Base-by-base conservation (phyloP, 768 basidiomycete species). In the Boletus huronensis region DNA sequence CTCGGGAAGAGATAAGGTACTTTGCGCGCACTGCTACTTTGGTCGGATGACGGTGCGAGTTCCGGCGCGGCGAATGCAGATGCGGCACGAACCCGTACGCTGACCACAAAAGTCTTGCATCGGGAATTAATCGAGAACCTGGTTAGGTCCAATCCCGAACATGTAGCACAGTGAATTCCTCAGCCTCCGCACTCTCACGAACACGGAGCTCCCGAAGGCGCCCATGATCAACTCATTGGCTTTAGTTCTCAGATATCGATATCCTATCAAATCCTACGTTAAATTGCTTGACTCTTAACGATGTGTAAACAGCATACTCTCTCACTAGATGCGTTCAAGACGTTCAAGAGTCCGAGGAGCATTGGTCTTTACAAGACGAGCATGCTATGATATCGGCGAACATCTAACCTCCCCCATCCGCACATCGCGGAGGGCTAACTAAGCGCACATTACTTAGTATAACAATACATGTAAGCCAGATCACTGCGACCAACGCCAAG, bases 381-480 rank as follows among this genome's bases (percentile, higher is more conserved):
- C 29, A 49, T 29, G 9, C 17, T 31, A n/a, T 19, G 32, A 25
- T 19, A 49, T 6, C 3, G 23, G 17, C 16, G 9, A 21, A 17
- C 11, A 25, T 3, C 2, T 16, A 28, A 16, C 6, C 28, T 48
- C 29, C 5, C n/a, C 16, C 45, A 9, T n/a, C 8, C 17, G 25
- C 8, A 0, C 5, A n/a, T 21, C 7, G 26, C 16, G 16, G 44
- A 8, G 21, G 6, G n/a, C 41, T 9, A 31, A 1, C 3, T 5
- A 34, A 52, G 11, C 10, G 26, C 3, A 25, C 44, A 44, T 6
- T 19, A 35, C 19, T 9, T 11, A 35, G 5, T 29, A 47, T 41
- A 48, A 39, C 0, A 21, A 35, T 61, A 50, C 59, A 56, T 3
- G 36, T 55, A 59, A 40, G 2, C 21, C 39, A 39, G 11, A 19